Evolutionary conservation across 192 early-diverging fungal genomes (phyloP).

Genomic region (Coemansia asiatica): DNA sequence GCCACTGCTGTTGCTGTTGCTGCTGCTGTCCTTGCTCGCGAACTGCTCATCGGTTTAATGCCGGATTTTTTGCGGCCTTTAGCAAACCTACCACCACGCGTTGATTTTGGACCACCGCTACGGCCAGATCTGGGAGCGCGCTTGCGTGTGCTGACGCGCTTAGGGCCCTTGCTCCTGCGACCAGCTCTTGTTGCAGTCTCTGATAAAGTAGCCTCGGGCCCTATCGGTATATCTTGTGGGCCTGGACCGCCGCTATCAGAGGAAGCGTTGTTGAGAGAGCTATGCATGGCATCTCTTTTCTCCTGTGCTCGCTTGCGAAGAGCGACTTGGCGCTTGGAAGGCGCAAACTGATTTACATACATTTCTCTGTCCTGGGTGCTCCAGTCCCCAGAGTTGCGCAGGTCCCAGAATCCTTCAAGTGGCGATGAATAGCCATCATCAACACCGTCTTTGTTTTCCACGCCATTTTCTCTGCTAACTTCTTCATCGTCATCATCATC

Average conservation of each 20-base stretch:
- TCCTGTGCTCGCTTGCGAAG: constrained; percentile 11
- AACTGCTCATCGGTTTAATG: constrained; percentile 3
- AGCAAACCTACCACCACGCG: not conserved
- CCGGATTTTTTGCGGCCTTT: not conserved
- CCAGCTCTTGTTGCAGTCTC: not conserved
- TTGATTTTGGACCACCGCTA: not conserved
- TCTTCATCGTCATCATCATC: not conserved
- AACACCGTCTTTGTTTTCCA: not conserved
- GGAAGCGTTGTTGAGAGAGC: not conserved
- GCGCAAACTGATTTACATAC: constrained; percentile 46
- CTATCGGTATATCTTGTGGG: not conserved
- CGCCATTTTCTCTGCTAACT: not conserved
- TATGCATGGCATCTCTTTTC: not conserved
- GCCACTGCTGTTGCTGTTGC: not conserved
- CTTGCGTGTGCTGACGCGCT: not conserved
- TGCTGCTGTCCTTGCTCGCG: not conserved
- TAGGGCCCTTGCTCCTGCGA: not conserved
- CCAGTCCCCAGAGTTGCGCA: constrained; percentile 13
- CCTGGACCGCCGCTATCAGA: not conserved
- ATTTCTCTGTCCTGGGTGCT: constrained; percentile 17
- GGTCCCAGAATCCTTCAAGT: constrained; percentile 50
- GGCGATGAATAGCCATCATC: constrained; percentile 46
- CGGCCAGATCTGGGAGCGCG: not conserved
- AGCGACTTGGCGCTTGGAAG: constrained; percentile 12
- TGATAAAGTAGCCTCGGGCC: not conserved